Conservation (phyloP, 495 filamentous ascomycete genomes). For the Hypomontagnella submonticulosa region DNA sequence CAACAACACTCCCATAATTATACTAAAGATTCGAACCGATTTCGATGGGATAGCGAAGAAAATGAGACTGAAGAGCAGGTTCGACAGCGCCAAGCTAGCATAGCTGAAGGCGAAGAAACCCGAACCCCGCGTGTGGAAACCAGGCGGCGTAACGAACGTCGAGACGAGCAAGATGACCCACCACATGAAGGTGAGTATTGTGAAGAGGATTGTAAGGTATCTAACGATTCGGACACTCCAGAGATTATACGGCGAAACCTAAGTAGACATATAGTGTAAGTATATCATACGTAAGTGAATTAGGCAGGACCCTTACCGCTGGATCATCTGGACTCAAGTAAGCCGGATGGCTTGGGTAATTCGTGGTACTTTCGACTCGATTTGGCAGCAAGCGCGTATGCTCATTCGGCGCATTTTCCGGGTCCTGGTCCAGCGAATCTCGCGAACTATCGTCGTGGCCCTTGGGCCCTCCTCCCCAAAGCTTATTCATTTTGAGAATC, state of each 20-base stretch:
- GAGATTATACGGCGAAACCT: conserved; percentile 96
- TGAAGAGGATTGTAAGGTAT: conserved; percentile 76
- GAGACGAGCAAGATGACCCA: conserved; percentile 88
- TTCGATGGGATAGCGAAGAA: conserved; percentile 89
- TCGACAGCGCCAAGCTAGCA: conserved; percentile 75
- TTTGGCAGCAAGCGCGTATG: conserved; percentile 78
- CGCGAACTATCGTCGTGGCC: conserved; percentile 43
- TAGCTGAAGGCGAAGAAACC: conserved; percentile 91
- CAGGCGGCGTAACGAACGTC: conserved; percentile 87
- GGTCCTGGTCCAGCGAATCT: conserved; percentile 32
- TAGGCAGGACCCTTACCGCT: conserved; percentile 67
- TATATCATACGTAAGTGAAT: background rate
- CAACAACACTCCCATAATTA: conserved; percentile 75
- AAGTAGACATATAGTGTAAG: background rate
- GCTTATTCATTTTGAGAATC: conserved; percentile 57
- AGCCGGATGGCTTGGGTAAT: conserved; percentile 46
- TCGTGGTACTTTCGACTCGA: conserved; percentile 52
- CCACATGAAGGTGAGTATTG: conserved; percentile 82
- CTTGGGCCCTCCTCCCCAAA: conserved; percentile 47
- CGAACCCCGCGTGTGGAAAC: conserved; percentile 84
- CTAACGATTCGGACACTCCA: conserved; percentile 85
- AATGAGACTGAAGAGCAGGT: conserved; percentile 78
- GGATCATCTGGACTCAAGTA: conserved; percentile 95
- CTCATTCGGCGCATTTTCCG: conserved; percentile 66
- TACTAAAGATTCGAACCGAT: conserved; percentile 73